These are phyloP conservation scores for Dendrobium chrysotoxum DNA, from an alignment of 106 monocot genomes.

Conservation along the genomic window DNA sequence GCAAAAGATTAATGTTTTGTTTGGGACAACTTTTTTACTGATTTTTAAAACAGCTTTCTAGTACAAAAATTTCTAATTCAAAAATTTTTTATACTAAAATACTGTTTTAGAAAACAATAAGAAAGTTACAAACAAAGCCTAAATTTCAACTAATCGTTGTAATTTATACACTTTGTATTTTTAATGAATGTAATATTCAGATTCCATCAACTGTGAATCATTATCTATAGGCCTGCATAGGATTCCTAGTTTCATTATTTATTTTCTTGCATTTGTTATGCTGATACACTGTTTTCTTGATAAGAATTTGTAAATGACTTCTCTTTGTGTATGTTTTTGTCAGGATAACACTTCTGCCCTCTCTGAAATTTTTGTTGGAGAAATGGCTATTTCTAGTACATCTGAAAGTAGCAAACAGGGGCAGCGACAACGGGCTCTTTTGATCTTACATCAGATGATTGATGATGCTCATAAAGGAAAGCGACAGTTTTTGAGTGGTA, in stretches of 20 bases:
- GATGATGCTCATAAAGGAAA: slow-evolving; percentile 98
- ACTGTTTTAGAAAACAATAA: too few species aligned
- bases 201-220: background rate
- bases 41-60: too few species aligned
- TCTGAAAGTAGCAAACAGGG: slow-evolving; percentile 46
- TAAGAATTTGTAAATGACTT: slow-evolving; percentile 5
- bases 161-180: background rate
- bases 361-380: slow-evolving; percentile 42
- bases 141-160: background rate
- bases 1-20: background rate
- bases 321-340: slow-evolving; percentile 5
- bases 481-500: slow-evolving; percentile 89
- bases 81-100: too few species aligned
- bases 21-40: too few species aligned
- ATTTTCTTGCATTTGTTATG: background rate
- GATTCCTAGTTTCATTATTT: background rate
- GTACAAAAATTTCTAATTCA: too few species aligned
- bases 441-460: slow-evolving; percentile 84
- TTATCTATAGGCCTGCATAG: background rate
- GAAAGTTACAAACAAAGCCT: too few species aligned
- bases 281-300: background rate
- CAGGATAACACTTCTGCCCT: slow-evolving; percentile 46
- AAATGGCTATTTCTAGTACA: slow-evolving; percentile 21
- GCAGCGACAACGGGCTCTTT: slow-evolving; percentile 73
- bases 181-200: background rate